Evolutionary conservation across 1,284 basidiomycete species (phyloP).

Genomic region (Phellinidium pouzarii): DNA sequence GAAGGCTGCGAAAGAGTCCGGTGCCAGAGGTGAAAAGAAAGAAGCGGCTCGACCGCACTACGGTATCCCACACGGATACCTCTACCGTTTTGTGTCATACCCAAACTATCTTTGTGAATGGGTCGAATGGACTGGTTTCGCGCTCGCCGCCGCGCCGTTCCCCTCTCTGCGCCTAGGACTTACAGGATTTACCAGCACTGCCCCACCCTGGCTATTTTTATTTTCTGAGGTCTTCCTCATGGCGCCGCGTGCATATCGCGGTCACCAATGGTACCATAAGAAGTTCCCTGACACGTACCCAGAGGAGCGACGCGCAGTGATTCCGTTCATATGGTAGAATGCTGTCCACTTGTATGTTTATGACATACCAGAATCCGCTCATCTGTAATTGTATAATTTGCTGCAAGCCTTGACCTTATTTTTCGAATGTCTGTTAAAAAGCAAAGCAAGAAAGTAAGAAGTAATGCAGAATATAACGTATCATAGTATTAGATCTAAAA

Average conservation of each 20-base stretch:
- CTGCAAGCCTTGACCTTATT: too few species aligned
- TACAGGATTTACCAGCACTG: slow-evolving; percentile 25
- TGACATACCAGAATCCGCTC: too few species aligned
- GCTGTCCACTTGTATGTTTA: not conserved
- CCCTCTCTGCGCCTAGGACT: slow-evolving; percentile 27
- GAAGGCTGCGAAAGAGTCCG: slow-evolving; percentile 13
- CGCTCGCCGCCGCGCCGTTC: slow-evolving; percentile 52
- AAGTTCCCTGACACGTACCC: slow-evolving; percentile 66
- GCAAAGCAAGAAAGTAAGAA: not conserved
- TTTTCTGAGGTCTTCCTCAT: slow-evolving; percentile 64
- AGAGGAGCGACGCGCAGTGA: slow-evolving; percentile 50
- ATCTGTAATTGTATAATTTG: too few species aligned
- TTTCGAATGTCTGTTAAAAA: too few species aligned
- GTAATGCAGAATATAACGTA: not conserved
- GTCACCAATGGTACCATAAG: slow-evolving; percentile 74
- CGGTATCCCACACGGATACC: slow-evolving; percentile 73
- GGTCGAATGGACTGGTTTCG: slow-evolving; percentile 80
- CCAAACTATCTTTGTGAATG: slow-evolving; percentile 94
- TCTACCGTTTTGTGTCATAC: slow-evolving; percentile 80
- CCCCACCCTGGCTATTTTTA: slow-evolving; percentile 75
- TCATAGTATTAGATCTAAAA: not conserved
- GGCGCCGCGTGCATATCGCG: slow-evolving; percentile 73
- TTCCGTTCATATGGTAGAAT: slow-evolving; percentile 56
- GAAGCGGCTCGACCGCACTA: slow-evolving; percentile 43
- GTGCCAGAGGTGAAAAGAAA: slow-evolving; percentile 21